Evolutionary conservation across 768 basidiomycete species (phyloP).

Genomic region (Amanita polypyramis): DNA sequence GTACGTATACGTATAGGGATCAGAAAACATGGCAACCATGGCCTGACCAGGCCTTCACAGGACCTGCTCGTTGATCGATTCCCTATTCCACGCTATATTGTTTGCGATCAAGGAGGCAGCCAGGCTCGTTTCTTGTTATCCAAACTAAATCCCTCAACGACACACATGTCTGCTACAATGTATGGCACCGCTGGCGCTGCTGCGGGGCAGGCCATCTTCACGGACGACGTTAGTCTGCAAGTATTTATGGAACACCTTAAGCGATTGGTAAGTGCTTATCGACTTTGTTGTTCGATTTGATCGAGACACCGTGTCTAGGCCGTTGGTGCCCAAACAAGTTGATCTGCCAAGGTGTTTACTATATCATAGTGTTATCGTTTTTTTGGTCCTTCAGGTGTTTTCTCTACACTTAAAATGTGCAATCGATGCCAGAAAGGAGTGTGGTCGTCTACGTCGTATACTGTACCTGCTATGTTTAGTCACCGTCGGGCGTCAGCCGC

Average conservation of each 20-base stretch:
- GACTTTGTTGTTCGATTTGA: background rate
- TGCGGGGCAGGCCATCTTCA: constrained; percentile 90
- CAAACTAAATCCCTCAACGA: constrained; percentile 96
- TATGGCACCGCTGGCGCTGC: constrained; percentile 68
- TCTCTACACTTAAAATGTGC: background rate
- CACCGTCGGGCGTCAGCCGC: too few relatives aligned
- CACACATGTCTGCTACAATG: constrained; percentile 89
- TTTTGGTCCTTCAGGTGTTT: background rate
- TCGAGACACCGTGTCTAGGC: constrained; percentile 12
- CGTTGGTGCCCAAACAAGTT: constrained; percentile 22
- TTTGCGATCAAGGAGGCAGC: constrained; percentile 94
- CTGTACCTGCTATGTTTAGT: too few relatives aligned
- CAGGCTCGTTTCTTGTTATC: constrained; percentile 97
- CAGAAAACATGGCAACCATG: background rate
- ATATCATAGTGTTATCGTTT: background rate
- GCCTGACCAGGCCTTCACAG: constrained; percentile 23
- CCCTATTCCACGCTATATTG: constrained; percentile 96
- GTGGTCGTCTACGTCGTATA: too few relatives aligned
- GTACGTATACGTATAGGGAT: constrained; percentile 30
- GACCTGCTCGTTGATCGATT: constrained; percentile 92
- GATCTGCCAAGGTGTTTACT: constrained; percentile 1
- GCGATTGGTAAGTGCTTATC: constrained; percentile 53
- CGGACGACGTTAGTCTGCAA: constrained; percentile 96
- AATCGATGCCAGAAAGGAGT: too few relatives aligned
- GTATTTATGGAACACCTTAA: constrained; percentile 98